These are phyloP conservation scores for Mycena capillaripes DNA, from an alignment of 768 basidiomycete genomes.

Conservation along the genomic window DNA sequence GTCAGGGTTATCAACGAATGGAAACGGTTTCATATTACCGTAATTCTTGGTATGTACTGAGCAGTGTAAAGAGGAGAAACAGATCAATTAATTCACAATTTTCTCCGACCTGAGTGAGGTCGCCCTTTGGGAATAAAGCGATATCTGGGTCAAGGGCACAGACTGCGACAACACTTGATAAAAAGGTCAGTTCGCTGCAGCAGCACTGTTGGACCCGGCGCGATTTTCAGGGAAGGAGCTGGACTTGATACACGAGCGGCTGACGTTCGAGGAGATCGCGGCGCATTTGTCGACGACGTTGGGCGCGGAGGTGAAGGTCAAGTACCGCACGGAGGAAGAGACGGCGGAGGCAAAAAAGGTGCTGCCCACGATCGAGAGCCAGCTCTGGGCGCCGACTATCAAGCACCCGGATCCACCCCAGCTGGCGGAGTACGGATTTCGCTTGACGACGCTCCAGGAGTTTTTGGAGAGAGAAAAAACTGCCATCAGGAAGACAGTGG, in stretches of 20 bases:
- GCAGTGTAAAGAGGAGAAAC: not conserved
- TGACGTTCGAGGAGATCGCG: conserved; percentile 32
- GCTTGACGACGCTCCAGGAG: conserved; percentile 27
- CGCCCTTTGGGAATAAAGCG: conserved; percentile 83
- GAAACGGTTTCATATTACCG: conserved; percentile 56
- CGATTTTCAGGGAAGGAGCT: conserved; percentile 21
- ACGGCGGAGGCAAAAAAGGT: conserved; percentile 12
- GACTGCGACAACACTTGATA: conserved; percentile 66
- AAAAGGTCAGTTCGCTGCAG: conserved; percentile 26
- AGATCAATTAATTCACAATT: conserved; percentile 69
- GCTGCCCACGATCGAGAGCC: conserved; percentile 21
- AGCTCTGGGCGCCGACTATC: conserved; percentile 2
- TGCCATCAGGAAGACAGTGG: conserved; percentile 23
- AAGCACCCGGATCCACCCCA: not conserved
- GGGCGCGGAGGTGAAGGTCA: conserved; percentile 29
- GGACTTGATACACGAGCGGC: conserved; percentile 13
- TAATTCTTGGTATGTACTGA: conserved; percentile 68
- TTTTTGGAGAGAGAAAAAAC: conserved; percentile 33
- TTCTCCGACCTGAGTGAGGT: conserved; percentile 89
- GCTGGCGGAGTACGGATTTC: conserved; percentile 22
- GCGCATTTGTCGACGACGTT: conserved; percentile 10
- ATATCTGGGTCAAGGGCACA: conserved; percentile 91
- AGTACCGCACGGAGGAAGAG: conserved; percentile 26
- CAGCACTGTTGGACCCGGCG: conserved; percentile 25
- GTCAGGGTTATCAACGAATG: not conserved